Percentiles rank a stretch among this genome's conserved stretches.
phyloP scores from a whole-genome alignment of 1,284 basidiomycete genomes.

The Anthracocystis setariae region DNA sequence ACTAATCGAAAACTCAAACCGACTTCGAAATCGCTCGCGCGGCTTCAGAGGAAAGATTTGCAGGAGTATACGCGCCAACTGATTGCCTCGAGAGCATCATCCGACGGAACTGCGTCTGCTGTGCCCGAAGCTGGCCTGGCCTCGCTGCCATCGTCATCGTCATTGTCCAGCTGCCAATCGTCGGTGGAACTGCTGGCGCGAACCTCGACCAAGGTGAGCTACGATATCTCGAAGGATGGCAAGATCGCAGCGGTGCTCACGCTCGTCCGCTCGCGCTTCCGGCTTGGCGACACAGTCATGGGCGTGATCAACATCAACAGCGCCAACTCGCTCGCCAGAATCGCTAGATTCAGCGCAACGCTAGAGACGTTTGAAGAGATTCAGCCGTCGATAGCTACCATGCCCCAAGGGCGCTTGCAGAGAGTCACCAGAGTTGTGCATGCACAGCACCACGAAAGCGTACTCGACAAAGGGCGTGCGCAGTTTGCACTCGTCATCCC shows the following conservation, averaged over 20 bases:
- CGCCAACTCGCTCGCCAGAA: conserved; percentile 40
- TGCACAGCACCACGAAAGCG: conserved; percentile 59
- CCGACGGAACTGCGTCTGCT: conserved; percentile 1
- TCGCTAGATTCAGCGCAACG: conserved; percentile 56
- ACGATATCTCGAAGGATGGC: conserved; percentile 66
- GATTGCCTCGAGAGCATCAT: conserved; percentile 7
- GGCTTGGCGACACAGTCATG: conserved; percentile 64
- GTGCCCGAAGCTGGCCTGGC: conserved; percentile 18
- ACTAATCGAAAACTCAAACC: not conserved
- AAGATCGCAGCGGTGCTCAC: conserved; percentile 63
- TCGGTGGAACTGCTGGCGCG: conserved; percentile 89
- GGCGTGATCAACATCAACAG: conserved; percentile 63
- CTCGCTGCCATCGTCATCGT: not conserved
- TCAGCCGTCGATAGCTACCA: conserved; percentile 51
- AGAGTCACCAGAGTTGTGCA: conserved; percentile 53
- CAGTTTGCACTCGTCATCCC: conserved; percentile 56
- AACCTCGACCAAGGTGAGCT: conserved; percentile 78
- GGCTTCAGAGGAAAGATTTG: conserved; percentile 19
- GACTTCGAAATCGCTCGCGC: conserved; percentile 1
- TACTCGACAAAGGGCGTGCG: conserved; percentile 57
- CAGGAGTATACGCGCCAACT: conserved; percentile 28
- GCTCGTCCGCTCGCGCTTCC: conserved; percentile 56
- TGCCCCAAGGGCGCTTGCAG: conserved; percentile 50
- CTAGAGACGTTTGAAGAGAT: conserved; percentile 65
- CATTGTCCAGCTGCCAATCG: conserved; percentile 76